Conservation (phyloP, 2,329 filamentous ascomycete genomes). For the Knoxdaviesia proteae region DNA sequence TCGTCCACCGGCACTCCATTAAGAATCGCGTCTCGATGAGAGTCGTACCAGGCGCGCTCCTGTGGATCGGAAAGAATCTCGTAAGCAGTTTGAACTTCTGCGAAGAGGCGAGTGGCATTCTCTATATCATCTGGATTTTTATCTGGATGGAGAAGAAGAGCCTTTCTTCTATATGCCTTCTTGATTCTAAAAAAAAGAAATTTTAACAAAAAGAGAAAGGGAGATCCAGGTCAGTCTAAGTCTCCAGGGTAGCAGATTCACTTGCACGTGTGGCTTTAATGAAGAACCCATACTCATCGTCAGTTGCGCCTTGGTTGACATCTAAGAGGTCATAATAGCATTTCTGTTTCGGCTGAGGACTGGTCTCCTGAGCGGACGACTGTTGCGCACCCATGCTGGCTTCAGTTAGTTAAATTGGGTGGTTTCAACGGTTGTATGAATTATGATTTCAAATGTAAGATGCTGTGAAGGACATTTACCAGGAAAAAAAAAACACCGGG, state of each 20-base stretch:
- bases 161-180: slow-evolving; percentile 77
- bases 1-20: slow-evolving; percentile 33
- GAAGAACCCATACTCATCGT: slow-evolving; percentile 46
- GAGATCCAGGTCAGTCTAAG: too few species aligned
- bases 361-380: slow-evolving; percentile 16
- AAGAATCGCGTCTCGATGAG: slow-evolving; percentile 71
- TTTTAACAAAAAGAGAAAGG: background rate
- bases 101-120: slow-evolving; percentile 65
- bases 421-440: too few species aligned
- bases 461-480: too few species aligned
- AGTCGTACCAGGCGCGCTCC: slow-evolving; percentile 94
- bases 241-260: too few species aligned
- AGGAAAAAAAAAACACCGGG: too few species aligned
- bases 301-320: slow-evolving; percentile 49
- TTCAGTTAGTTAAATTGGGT: background rate
- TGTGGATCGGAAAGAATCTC: slow-evolving; percentile 92
- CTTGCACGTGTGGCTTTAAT: background rate
- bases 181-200: slow-evolving; percentile 43
- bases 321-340: slow-evolving; percentile 75
- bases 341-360: slow-evolving; percentile 31
- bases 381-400: slow-evolving; percentile 32
- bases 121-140: slow-evolving; percentile 78
- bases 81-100: slow-evolving; percentile 82
- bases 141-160: slow-evolving; percentile 85
- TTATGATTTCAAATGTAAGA: too few species aligned